A percentile compares a stretch with the other conserved stretches of the same genome.
Evolutionary conservation across 2,329 filamentous ascomycete genomes (phyloP).

Genomic region (Fusarium sp.): DNA sequence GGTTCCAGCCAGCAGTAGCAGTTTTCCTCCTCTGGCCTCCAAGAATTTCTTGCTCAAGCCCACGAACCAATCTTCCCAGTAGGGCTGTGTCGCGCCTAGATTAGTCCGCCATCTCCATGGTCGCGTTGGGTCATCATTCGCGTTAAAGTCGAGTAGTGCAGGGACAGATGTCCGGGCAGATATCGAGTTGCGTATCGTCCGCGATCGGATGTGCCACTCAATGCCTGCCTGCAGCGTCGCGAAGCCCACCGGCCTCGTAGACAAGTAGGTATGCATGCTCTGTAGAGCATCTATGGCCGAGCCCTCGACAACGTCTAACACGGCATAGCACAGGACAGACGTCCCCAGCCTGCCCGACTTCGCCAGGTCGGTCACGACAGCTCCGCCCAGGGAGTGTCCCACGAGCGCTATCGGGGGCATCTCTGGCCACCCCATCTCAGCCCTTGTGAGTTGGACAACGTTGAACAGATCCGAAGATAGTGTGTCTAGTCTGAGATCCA

Average conservation of each 20-base stretch:
- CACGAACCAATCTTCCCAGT: conserved; percentile 95
- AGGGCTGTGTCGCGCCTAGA: conserved; percentile 85
- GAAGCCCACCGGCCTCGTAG: conserved; percentile 84
- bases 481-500: conserved; percentile 80
- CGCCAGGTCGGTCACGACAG: conserved; percentile 89
- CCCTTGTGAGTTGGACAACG: conserved; percentile 77
- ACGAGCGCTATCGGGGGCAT: conserved; percentile 86
- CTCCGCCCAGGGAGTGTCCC: conserved; percentile 93
- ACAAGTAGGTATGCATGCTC: conserved; percentile 94
- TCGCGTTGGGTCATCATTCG: conserved; percentile 56
- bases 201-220: conserved; percentile 92
- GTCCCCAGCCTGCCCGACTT: conserved; percentile 75
- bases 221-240: conserved; percentile 84
- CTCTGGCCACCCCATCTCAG: conserved; percentile 78
- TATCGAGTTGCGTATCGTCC: conserved; percentile 85
- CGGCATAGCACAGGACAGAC: conserved; percentile 85
- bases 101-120: conserved; percentile 91
- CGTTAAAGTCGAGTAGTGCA: conserved; percentile 74
- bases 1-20: conserved; percentile 88
- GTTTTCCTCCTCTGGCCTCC: conserved; percentile 83
- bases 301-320: conserved; percentile 95
- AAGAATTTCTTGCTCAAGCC: conserved; percentile 92
- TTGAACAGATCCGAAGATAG: conserved; percentile 80
- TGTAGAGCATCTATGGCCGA: conserved; percentile 95
- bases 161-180: conserved; percentile 93